Percentiles rank a stretch among this genome's conserved stretches.
phyloP scores from a whole-genome alignment of 352 stramenopile species.

The Pythium folliculosum region DNA sequence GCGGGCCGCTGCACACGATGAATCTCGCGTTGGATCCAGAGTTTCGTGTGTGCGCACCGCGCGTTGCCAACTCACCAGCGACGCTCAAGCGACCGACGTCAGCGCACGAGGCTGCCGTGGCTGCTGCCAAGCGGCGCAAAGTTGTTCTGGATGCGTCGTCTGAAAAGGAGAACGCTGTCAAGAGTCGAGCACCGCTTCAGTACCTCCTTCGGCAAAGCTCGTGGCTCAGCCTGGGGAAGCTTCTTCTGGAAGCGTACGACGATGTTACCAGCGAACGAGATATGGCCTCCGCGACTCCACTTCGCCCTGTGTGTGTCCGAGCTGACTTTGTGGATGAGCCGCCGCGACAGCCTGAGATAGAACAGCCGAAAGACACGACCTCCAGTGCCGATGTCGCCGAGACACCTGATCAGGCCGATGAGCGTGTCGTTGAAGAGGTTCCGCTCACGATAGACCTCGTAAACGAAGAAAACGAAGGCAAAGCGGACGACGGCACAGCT shows the following conservation, averaged over 20 bases:
- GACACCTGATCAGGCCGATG: neutral
- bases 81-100: constrained; percentile 11
- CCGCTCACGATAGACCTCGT: neutral
- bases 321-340: constrained; percentile 21
- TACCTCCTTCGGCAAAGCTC: constrained; percentile 50
- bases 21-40: constrained; percentile 6
- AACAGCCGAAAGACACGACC: neutral
- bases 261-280: constrained; percentile 42
- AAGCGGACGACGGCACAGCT: neutral
- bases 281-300: neutral
- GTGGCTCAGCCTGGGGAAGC: constrained; percentile 55
- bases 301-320: constrained; percentile 6
- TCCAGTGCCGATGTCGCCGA: neutral
- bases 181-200: constrained; percentile 21
- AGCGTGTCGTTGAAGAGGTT: neutral
- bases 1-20: constrained; percentile 3
- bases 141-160: neutral
- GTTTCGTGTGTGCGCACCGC: constrained; percentile 1
- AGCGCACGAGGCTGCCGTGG: constrained; percentile 4
- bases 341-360: neutral
- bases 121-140: constrained; percentile 36
- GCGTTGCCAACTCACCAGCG: neutral
- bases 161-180: neutral
- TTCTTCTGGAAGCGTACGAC: constrained; percentile 67
- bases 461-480: neutral